phyloP scores from a whole-genome alignment of 192 early-diverging fungal species.

The Podila epigama region DNA sequence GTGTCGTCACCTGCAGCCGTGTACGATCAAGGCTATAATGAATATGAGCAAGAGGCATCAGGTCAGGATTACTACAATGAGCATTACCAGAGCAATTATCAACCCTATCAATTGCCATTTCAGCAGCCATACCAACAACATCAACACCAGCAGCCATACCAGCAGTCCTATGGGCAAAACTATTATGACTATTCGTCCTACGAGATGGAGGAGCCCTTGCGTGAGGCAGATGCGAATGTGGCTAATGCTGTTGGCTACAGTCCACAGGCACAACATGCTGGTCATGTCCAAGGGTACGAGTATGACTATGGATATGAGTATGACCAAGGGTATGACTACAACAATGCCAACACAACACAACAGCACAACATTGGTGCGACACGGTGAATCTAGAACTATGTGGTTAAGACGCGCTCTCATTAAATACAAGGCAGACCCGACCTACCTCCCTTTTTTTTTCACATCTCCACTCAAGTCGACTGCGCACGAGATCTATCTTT shows the following conservation, averaged over 20 bases:
- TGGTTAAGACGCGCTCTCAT: background rate
- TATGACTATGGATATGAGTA: background rate
- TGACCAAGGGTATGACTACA: background rate
- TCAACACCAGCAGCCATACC: background rate
- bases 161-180: too few species aligned
- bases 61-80: constrained; percentile 3
- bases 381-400: background rate
- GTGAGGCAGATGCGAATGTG: background rate
- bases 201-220: background rate
- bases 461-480: background rate
- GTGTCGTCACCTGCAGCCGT: background rate
- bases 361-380: background rate
- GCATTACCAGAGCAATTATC: background rate
- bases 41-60: background rate
- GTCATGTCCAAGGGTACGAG: background rate
- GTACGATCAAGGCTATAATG: background rate
- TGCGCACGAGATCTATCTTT: background rate
- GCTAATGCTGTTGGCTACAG: background rate
- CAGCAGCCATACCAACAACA: background rate
- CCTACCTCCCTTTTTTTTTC: too few species aligned
- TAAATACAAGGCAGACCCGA: too few species aligned
- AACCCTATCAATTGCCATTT: background rate
- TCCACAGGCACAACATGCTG: background rate
- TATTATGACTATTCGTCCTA: background rate
- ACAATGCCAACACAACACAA: background rate